Evolutionary conservation across 2,329 filamentous ascomycete genomes (phyloP).

Genomic region (Onygenales sp.): DNA sequence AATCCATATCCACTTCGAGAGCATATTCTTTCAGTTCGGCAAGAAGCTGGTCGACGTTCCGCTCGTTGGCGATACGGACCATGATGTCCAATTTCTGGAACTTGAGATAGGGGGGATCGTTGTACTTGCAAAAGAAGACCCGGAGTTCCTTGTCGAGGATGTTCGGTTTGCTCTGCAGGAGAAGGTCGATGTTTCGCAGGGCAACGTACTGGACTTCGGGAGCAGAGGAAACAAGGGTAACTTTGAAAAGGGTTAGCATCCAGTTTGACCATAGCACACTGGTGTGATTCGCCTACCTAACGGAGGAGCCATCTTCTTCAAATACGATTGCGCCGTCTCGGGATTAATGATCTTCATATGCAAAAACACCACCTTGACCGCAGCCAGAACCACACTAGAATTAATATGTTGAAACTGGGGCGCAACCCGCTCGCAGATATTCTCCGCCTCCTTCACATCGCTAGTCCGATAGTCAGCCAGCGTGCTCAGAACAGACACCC

Average conservation of each 20-base stretch:
- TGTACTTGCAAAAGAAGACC: slow-evolving; percentile 99
- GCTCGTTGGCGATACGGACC: slow-evolving; percentile 96
- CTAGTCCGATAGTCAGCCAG: slow-evolving; percentile 75
- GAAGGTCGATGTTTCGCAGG: slow-evolving; percentile 86
- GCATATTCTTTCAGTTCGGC: slow-evolving; percentile 96
- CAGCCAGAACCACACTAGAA: slow-evolving; percentile 90
- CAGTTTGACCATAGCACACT: neutral
- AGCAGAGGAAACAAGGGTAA: slow-evolving; percentile 88
- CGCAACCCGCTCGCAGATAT: slow-evolving; percentile 91
- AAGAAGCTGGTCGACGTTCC: slow-evolving; percentile 88
- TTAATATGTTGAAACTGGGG: slow-evolving; percentile 99
- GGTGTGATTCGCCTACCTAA: slow-evolving; percentile 50
- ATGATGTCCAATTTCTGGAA: slow-evolving; percentile 97
- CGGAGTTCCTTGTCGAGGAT: slow-evolving; percentile 95
- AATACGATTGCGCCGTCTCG: slow-evolving; percentile 72
- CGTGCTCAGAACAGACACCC: slow-evolving; percentile 85
- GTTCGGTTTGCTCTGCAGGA: slow-evolving; percentile 91
- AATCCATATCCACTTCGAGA: slow-evolving; percentile 98
- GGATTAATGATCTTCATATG: slow-evolving; percentile 81
- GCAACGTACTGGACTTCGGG: slow-evolving; percentile 98
- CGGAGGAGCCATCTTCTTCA: slow-evolving; percentile 98
- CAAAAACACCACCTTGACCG: slow-evolving; percentile 93
- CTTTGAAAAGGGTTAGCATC: slow-evolving; percentile 39
- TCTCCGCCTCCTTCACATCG: slow-evolving; percentile 94
- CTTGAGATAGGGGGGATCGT: slow-evolving; percentile 95